Evolutionary conservation across 345 rosid genomes (phyloP).

Genomic region (Aurinia saxatilis): DNA sequence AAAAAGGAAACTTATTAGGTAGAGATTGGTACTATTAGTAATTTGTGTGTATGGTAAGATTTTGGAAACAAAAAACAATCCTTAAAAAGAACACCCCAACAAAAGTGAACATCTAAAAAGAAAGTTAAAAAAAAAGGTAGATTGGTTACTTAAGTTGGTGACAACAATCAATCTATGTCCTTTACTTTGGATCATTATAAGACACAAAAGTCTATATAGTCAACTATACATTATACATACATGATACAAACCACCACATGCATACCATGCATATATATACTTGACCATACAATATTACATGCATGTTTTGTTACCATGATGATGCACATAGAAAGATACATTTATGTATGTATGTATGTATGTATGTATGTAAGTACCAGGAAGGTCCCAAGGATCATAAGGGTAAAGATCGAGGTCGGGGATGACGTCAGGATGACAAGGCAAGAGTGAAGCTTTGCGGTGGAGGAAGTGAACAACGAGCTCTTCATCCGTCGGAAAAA

Average conservation of each 20-base stretch:
- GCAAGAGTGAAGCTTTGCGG: constrained; percentile 73
- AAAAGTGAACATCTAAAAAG: constrained; percentile 1
- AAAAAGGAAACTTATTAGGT: constrained; percentile 18
- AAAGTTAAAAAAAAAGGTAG: constrained; percentile 7
- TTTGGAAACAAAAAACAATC: constrained; percentile 26
- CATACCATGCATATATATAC: not conserved
- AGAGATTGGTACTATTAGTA: constrained; percentile 11
- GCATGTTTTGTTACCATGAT: not conserved
- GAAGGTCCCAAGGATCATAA: constrained; percentile 94
- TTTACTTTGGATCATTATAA: constrained; percentile 12
- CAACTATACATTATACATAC: constrained; percentile 8
- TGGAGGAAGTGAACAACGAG: constrained; percentile 95
- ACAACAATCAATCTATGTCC: constrained; percentile 25
- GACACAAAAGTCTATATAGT: not conserved
- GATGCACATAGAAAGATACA: not conserved
- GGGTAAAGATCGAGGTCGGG: constrained; percentile 88
- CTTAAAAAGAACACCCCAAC: constrained; percentile 24
- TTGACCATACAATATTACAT: not conserved
- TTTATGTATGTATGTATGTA: constrained; percentile 17
- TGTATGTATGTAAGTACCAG: constrained; percentile 38
- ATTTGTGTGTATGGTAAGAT: constrained; percentile 22
- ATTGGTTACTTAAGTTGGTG: constrained; percentile 28
- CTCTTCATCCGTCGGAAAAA: constrained; percentile 82
- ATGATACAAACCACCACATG: constrained; percentile 1
- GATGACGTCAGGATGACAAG: constrained; percentile 89